These are phyloP conservation scores for Boletus sp. DNA, from an alignment of 1,284 basidiomycete genomes.

Conservation along the genomic window DNA sequence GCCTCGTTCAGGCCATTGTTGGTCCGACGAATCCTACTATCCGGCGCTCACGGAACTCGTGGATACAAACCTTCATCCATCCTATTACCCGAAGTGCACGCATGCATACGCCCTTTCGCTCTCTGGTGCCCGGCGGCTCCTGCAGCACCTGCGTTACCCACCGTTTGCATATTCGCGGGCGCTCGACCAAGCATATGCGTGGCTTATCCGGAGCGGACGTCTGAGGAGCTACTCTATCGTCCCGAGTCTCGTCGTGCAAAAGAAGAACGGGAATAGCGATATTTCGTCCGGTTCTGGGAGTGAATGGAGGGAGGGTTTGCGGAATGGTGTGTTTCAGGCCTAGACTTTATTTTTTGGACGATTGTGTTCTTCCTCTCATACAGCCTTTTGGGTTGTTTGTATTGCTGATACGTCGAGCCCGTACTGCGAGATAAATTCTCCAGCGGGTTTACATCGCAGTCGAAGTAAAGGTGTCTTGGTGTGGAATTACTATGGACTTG, in stretches of 20 bases:
- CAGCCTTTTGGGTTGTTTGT: too few species aligned
- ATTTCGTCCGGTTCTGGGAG: slow-evolving; percentile 56
- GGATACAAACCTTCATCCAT: slow-evolving; percentile 50
- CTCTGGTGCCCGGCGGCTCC: slow-evolving; percentile 55
- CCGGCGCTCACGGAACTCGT: slow-evolving; percentile 34
- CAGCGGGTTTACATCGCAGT: too few species aligned
- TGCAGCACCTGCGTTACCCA: slow-evolving; percentile 57
- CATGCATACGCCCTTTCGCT: slow-evolving; percentile 67
- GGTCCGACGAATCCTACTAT: slow-evolving; percentile 62
- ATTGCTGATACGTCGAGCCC: too few species aligned
- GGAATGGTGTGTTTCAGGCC: slow-evolving; percentile 50
- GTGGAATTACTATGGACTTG: too few species aligned
- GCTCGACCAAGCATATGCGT: slow-evolving; percentile 73
- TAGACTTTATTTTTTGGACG: neutral
- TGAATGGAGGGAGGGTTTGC: slow-evolving; percentile 55
- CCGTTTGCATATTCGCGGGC: slow-evolving; percentile 79
- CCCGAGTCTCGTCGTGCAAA: slow-evolving; percentile 65
- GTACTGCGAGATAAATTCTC: too few species aligned
- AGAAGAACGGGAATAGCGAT: slow-evolving; percentile 58
- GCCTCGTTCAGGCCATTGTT: slow-evolving; percentile 61
- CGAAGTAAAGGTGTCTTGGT: too few species aligned
- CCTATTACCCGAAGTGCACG: slow-evolving; percentile 65
- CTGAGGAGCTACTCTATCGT: slow-evolving; percentile 64
- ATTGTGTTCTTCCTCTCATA: neutral
- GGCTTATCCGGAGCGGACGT: slow-evolving; percentile 61